Conservation (phyloP, 73 alveolate species). For the Stentor coeruleus region DNA sequence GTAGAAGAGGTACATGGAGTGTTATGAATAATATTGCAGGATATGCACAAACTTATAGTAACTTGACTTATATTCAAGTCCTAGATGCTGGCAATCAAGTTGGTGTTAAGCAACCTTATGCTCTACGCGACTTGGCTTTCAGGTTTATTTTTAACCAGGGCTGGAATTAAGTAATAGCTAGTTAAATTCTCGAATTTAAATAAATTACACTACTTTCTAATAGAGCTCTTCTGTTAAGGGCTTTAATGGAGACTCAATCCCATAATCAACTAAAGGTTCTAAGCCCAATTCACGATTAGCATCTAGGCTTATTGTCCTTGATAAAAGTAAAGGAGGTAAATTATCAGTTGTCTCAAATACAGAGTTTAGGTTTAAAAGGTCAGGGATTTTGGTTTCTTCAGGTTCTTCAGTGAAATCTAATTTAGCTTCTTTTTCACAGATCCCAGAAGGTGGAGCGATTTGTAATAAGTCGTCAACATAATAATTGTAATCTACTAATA, state of each 20-base stretch:
- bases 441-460: neutral
- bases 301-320: too few species aligned
- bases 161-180: conserved; percentile 4
- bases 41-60: neutral
- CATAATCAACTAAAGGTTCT: too few species aligned
- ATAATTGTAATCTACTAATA: neutral
- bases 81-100: conserved; percentile 84
- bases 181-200: neutral
- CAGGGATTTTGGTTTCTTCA: neutral
- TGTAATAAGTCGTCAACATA: neutral
- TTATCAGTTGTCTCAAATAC: neutral
- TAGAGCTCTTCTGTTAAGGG: too few species aligned
- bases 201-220: too few species aligned
- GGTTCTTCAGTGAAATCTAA: neutral
- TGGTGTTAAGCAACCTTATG: conserved; percentile 61
- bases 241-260: too few species aligned
- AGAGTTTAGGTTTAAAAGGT: neutral
- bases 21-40: conserved; percentile 18
- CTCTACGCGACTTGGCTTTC: conserved; percentile 3
- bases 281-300: too few species aligned
- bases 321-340: neutral
- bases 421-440: neutral
- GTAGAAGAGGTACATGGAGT: conserved; percentile 33
- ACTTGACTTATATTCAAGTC: conserved; percentile 37
- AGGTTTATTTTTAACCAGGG: conserved; percentile 1